phyloP scores from a whole-genome alignment of 306 rosid genomes.

The Cucurbita maxima region DNA sequence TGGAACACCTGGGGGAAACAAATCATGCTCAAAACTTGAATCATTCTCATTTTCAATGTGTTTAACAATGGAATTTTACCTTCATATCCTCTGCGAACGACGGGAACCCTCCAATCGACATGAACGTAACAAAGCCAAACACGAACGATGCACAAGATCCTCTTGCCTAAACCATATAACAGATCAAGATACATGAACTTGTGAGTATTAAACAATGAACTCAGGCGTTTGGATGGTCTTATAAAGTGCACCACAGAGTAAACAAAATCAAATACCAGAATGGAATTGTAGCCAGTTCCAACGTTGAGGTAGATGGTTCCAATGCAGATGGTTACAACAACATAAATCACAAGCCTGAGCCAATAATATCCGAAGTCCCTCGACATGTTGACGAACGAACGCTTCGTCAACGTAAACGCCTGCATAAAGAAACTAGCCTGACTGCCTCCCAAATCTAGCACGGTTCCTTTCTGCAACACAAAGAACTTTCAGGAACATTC shows the following conservation, averaged over 20 bases:
- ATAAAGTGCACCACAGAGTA: too few species aligned
- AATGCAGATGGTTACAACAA: conserved; percentile 78
- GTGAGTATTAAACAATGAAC: background rate
- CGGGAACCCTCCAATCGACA: conserved; percentile 97
- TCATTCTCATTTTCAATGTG: background rate
- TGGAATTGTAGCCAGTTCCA: conserved; percentile 75
- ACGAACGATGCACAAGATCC: conserved; percentile 98
- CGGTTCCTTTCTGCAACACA: conserved; percentile 63
- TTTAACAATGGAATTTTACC: conserved; percentile 18
- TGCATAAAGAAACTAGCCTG: conserved; percentile 93
- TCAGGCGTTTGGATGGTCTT: background rate
- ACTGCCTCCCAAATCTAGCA: conserved; percentile 86
- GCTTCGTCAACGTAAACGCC: conserved; percentile 55
- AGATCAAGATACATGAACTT: conserved; percentile 1
- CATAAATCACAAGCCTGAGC: conserved; percentile 92
- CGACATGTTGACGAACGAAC: conserved; percentile 89
- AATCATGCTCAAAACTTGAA: background rate
- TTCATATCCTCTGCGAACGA: conserved; percentile 99
- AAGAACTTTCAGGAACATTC: background rate
- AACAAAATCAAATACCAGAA: conserved; percentile 41
- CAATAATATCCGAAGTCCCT: conserved; percentile 96
- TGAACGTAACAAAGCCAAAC: conserved; percentile 86
- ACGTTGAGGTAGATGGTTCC: conserved; percentile 77
- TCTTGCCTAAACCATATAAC: conserved; percentile 47
- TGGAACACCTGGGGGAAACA: conserved; percentile 55